Percentiles rank a stretch among this genome's conserved stretches.
Conservation (phyloP, 768 basidiomycete species). For the Suillus bovinus region DNA sequence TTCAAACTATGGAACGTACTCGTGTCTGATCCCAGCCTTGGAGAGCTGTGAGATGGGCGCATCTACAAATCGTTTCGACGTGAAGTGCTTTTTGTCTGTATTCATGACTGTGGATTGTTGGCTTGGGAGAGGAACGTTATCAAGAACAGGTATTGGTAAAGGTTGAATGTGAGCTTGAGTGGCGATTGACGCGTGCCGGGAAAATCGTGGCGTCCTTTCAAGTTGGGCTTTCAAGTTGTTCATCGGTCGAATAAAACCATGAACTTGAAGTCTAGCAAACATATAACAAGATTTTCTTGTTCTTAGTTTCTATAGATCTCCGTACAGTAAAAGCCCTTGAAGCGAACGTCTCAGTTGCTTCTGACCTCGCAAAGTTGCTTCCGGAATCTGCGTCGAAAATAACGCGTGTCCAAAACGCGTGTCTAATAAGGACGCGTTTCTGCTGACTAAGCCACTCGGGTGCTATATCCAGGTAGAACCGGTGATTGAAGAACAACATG, state of each 20-base stretch:
- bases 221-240: not conserved
- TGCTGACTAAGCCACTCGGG: no score
- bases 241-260: not conserved
- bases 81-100: constrained; percentile 29
- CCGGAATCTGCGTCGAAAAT: not conserved
- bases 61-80: constrained; percentile 27
- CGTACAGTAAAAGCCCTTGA: not conserved
- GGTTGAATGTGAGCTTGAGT: not conserved
- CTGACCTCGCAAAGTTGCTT: not conserved
- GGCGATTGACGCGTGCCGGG: not conserved
- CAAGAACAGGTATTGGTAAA: not conserved
- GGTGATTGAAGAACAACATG: not conserved
- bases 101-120: not conserved
- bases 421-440: no score
- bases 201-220: not conserved
- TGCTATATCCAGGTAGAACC: no score
- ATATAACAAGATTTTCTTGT: not conserved
- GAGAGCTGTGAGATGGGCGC: constrained; percentile 40
- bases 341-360: not conserved
- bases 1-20: constrained; percentile 32
- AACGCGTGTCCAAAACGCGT: not conserved
- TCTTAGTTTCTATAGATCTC: not conserved
- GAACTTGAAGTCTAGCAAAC: not conserved
- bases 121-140: not conserved
- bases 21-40: constrained; percentile 43